Evolutionary conservation across 768 basidiomycete genomes (phyloP).

Genomic region (Lentinus brumalis): DNA sequence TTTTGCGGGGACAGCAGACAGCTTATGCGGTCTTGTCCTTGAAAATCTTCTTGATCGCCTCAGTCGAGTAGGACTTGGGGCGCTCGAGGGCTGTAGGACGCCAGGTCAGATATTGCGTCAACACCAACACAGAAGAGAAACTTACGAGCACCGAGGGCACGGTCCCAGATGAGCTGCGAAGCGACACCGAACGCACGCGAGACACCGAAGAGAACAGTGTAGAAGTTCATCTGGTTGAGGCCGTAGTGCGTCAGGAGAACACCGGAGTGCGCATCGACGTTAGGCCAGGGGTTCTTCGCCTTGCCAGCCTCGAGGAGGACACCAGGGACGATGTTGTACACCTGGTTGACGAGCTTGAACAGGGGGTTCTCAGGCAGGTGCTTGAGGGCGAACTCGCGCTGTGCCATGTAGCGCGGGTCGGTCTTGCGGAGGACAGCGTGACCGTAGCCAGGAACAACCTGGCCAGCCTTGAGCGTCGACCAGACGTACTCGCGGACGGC

Average conservation of each 20-base stretch:
- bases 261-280: slow-evolving; percentile 97
- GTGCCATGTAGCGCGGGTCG: slow-evolving; percentile 90
- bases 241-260: slow-evolving; percentile 86
- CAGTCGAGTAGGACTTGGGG: slow-evolving; percentile 89
- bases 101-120: background rate
- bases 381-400: slow-evolving; percentile 86
- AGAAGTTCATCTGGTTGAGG: slow-evolving; percentile 89
- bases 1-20: background rate
- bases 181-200: slow-evolving; percentile 93
- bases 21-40: slow-evolving; percentile 46
- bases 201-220: slow-evolving; percentile 96
- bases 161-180: slow-evolving; percentile 91
- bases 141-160: slow-evolving; percentile 88
- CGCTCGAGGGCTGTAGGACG: slow-evolving; percentile 69
- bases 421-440: slow-evolving; percentile 88
- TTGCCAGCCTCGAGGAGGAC: slow-evolving; percentile 92
- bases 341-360: slow-evolving; percentile 92
- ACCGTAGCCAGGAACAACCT: slow-evolving; percentile 93
- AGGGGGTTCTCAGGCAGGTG: slow-evolving; percentile 85
- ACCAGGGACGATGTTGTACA: slow-evolving; percentile 85
- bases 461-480: slow-evolving; percentile 89
- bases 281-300: slow-evolving; percentile 95
- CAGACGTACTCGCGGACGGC: slow-evolving; percentile 93
- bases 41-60: slow-evolving; percentile 80
- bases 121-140: slow-evolving; percentile 22